phyloP scores from a whole-genome alignment of 257 asterid genomes.

The Ajuga chamaepitys region DNA sequence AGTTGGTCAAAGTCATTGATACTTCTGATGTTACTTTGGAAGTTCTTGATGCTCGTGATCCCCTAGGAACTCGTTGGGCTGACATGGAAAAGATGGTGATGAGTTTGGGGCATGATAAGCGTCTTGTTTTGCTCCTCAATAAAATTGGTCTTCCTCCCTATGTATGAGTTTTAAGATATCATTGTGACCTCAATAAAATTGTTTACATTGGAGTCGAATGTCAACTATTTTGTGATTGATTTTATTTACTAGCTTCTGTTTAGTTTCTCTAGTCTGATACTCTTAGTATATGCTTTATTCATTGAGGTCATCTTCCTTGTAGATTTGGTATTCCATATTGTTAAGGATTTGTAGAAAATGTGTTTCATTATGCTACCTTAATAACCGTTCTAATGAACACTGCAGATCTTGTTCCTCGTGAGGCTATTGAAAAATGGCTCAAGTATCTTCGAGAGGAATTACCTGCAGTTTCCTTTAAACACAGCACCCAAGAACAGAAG shows the following conservation, averaged over 20 bases:
- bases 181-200: not conserved
- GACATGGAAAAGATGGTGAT: too few relatives aligned
- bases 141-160: conserved; percentile 50
- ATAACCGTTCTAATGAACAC: not conserved
- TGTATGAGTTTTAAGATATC: not conserved
- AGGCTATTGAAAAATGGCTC: conserved; percentile 89
- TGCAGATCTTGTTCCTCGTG: conserved; percentile 88
- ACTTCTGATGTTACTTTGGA: conserved; percentile 88
- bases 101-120: too few relatives aligned
- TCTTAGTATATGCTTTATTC: not conserved
- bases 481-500: conserved; percentile 86
- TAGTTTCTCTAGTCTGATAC: not conserved
- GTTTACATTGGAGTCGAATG: not conserved
- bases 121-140: conserved; percentile 75
- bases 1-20: conserved; percentile 77
- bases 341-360: too few relatives aligned
- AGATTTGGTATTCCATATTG: too few relatives aligned
- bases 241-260: not conserved
- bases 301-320: not conserved
- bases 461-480: conserved; percentile 84
- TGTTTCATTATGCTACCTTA: too few relatives aligned
- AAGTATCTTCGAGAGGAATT: conserved; percentile 83
- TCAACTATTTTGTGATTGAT: too few relatives aligned
- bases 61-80: conserved; percentile 91
- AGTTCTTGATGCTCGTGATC: conserved; percentile 96